These are phyloP conservation scores for Hygrophila difformis DNA, from an alignment of 257 asterid genomes.

Conservation along the genomic window DNA sequence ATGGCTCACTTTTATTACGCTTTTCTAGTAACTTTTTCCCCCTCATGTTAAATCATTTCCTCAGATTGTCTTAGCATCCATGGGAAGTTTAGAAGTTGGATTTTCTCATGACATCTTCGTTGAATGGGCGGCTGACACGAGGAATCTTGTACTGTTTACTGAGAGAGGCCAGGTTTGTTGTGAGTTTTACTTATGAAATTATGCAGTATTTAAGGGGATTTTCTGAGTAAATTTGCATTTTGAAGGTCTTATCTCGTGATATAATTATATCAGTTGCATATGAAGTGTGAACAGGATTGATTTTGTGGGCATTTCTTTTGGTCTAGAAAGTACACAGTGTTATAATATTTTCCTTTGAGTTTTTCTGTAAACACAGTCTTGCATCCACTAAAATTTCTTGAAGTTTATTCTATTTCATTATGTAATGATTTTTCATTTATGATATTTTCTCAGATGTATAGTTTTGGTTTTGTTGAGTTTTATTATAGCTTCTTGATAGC, in stretches of 20 bases:
- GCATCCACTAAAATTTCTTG: too few relatives aligned
- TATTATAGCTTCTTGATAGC: too few relatives aligned
- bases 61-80: slow-evolving; percentile 91
- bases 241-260: too few relatives aligned
- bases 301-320: too few relatives aligned
- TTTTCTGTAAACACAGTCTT: too few relatives aligned
- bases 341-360: not conserved
- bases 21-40: slow-evolving; percentile 14
- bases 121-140: slow-evolving; percentile 97
- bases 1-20: slow-evolving; percentile 18
- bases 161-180: slow-evolving; percentile 94
- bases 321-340: slow-evolving; percentile 8
- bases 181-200: slow-evolving; percentile 16
- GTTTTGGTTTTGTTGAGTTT: too few relatives aligned
- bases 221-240: not conserved
- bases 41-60: slow-evolving; percentile 15
- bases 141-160: slow-evolving; percentile 88
- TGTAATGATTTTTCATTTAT: too few relatives aligned
- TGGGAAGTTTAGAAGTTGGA: slow-evolving; percentile 97
- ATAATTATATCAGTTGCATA: too few relatives aligned
- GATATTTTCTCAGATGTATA: too few relatives aligned
- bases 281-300: too few relatives aligned
- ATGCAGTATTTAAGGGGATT: not conserved
- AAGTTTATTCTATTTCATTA: too few relatives aligned
- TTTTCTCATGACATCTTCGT: slow-evolving; percentile 93